Evolutionary conservation across 23 red algal genomes (phyloP).

Genomic region (Chondrus crispus): DNA sequence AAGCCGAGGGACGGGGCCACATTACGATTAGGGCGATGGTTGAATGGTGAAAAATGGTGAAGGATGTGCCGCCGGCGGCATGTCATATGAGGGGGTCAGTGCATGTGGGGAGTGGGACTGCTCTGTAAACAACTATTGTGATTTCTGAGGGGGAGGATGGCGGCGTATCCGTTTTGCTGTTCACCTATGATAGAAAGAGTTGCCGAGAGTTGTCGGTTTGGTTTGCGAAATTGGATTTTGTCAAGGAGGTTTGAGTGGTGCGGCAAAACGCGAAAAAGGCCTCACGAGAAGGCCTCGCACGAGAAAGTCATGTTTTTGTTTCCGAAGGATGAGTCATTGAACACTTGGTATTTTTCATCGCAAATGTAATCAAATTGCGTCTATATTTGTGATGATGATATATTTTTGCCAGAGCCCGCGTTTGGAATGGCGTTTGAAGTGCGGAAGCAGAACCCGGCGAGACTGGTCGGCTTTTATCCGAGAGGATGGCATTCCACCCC

Average conservation of each 20-base stretch:
- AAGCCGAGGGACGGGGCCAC: constrained; percentile 18
- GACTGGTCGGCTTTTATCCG: constrained; percentile 77
- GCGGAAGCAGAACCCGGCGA: constrained; percentile 62
- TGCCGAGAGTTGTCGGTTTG: constrained; percentile 23
- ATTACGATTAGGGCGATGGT: constrained; percentile 43
- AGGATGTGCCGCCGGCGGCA: constrained; percentile 28
- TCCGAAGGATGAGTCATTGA: constrained; percentile 71
- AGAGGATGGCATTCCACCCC: constrained; percentile 42
- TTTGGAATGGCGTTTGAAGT: constrained; percentile 53
- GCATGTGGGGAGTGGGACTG: background rate
- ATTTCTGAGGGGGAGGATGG: background rate
- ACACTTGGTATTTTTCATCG: constrained; percentile 70
- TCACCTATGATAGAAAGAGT: constrained; percentile 25
- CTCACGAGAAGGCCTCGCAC: constrained; percentile 18
- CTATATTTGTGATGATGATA: constrained; percentile 82
- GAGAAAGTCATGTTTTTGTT: constrained; percentile 44
- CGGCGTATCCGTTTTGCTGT: constrained; percentile 17
- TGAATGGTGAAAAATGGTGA: constrained; percentile 39
- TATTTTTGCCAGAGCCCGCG: constrained; percentile 56
- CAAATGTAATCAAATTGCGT: constrained; percentile 49
- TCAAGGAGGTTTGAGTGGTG: constrained; percentile 74
- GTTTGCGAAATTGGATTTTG: constrained; percentile 32
- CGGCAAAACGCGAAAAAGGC: constrained; percentile 65
- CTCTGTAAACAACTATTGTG: background rate
- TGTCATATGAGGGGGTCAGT: constrained; percentile 47